Percentiles rank a stretch among this genome's conserved stretches.
Evolutionary conservation across 2,329 filamentous ascomycete species (phyloP).

Genomic region (Beauveria scarabaeidicola): DNA sequence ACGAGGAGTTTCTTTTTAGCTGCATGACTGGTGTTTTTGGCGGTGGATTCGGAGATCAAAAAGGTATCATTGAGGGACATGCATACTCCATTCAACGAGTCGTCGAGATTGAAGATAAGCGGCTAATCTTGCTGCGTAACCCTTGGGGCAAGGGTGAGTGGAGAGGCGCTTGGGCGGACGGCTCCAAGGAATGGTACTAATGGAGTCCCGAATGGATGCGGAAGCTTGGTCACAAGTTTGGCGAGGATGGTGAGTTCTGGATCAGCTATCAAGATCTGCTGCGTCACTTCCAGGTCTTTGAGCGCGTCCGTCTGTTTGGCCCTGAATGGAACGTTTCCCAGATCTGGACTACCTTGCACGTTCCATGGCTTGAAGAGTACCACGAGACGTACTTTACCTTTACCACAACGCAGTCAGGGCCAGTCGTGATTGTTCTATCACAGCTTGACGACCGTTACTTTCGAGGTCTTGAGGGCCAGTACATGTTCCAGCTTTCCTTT

Average conservation of each 20-base stretch:
- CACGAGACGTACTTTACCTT: conserved; percentile 46
- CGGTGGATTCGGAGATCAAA: conserved; percentile 37
- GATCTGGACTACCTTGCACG: conserved; percentile 41
- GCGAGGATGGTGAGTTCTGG: conserved; percentile 63
- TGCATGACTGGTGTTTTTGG: conserved; percentile 42
- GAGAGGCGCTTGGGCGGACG: conserved; percentile 73
- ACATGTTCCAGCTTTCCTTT: conserved; percentile 45
- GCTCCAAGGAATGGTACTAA: conserved; percentile 76
- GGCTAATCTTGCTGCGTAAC: conserved; percentile 60
- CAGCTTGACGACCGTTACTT: conserved; percentile 53
- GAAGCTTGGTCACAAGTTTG: conserved; percentile 64
- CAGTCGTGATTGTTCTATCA: conserved; percentile 47
- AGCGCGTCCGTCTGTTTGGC: conserved; percentile 50
- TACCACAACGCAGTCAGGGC: conserved; percentile 37
- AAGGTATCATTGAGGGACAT: conserved; percentile 50
- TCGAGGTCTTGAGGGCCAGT: conserved; percentile 48
- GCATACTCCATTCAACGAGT: conserved; percentile 56
- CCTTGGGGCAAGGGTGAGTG: conserved; percentile 78
- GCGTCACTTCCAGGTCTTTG: conserved; percentile 49
- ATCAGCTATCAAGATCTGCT: conserved; percentile 51
- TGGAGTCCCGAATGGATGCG: conserved; percentile 73
- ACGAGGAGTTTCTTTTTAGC: conserved; percentile 66
- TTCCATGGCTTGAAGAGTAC: conserved; percentile 50
- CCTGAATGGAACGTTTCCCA: conserved; percentile 43
- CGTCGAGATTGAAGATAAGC: conserved; percentile 46